Percentiles rank a stretch among this genome's conserved stretches.
Conservation (phyloP, 257 asterid genomes). For the Capsicum pubescens region DNA sequence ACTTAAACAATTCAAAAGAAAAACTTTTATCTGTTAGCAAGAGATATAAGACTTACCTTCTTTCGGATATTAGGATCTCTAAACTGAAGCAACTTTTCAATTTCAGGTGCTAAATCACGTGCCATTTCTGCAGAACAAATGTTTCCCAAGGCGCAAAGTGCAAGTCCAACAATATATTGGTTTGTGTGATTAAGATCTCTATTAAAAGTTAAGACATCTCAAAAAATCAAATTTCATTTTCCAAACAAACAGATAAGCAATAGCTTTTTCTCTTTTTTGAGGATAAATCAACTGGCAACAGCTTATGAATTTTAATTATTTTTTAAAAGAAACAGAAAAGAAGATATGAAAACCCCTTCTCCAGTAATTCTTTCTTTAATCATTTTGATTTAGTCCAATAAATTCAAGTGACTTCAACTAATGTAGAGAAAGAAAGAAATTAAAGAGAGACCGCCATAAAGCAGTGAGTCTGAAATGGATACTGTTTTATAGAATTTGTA, state of each 20-base stretch:
- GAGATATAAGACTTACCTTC: conserved; percentile 61
- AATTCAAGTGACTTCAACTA: conserved; percentile 20
- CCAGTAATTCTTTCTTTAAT: not conserved
- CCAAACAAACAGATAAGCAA: not conserved
- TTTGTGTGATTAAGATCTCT: conserved; percentile 97
- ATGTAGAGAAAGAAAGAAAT: not conserved
- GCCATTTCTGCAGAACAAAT: conserved; percentile 99
- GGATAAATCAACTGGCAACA: not conserved
- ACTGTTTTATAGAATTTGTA: conserved; percentile 98
- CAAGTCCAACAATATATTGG: conserved; percentile 98
- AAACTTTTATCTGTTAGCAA: conserved; percentile 1
- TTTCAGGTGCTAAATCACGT: conserved; percentile 99
- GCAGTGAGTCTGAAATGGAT: conserved; percentile 44
- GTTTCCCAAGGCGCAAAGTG: conserved; percentile 98
- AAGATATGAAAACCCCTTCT: not conserved
- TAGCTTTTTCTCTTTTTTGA: not conserved
- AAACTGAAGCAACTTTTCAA: conserved; percentile 91
- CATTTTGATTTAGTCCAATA: not conserved
- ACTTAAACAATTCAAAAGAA: conserved; percentile 11
- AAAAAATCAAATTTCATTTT: conserved; percentile 32
- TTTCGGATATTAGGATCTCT: conserved; percentile 97
- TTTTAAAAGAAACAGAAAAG: not conserved
- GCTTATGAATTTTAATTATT: not conserved
- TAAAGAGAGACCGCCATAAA: conserved; percentile 5
- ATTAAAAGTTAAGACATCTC: conserved; percentile 56